Conservation (phyloP, 371 early-diverging fungal genomes). For the Fennellomyces sp. region DNA sequence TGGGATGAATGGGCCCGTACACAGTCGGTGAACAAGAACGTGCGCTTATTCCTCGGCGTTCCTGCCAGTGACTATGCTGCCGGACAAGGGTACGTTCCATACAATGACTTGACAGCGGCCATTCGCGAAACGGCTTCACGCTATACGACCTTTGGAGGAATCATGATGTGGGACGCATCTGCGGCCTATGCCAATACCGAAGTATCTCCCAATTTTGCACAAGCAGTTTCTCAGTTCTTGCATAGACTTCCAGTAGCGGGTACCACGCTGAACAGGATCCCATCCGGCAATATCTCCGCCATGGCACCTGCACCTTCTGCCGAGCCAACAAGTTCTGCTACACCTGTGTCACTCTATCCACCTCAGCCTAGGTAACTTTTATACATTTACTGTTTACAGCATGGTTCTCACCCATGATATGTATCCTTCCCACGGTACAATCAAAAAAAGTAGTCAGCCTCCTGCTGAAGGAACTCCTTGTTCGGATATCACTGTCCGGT, state of each 20-base stretch:
- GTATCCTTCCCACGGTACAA: too few species aligned
- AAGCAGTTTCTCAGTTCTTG: neutral
- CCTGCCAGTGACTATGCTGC: slow-evolving; percentile 61
- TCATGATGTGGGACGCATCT: slow-evolving; percentile 61
- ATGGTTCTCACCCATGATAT: too few species aligned
- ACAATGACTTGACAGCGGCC: slow-evolving; percentile 24
- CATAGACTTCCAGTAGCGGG: neutral
- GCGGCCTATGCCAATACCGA: neutral
- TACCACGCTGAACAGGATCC: too few species aligned
- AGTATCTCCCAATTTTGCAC: neutral
- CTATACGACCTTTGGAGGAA: slow-evolving; percentile 59
- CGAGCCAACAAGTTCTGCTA: too few species aligned
- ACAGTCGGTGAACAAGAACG: slow-evolving; percentile 54
- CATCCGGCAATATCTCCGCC: too few species aligned
- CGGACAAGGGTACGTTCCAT: slow-evolving; percentile 52
- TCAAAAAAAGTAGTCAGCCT: too few species aligned
- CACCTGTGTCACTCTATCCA: too few species aligned
- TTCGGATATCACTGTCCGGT: too few species aligned
- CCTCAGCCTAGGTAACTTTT: too few species aligned
- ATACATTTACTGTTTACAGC: too few species aligned
- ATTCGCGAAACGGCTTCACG: slow-evolving; percentile 20
- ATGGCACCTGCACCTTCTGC: too few species aligned
- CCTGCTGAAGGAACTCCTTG: too few species aligned
- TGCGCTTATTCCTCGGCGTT: slow-evolving; percentile 62
- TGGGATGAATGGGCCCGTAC: slow-evolving; percentile 71